These are phyloP conservation scores for Pythium apleroticum DNA, from an alignment of 352 stramenopile genomes.

Conservation along the genomic window DNA sequence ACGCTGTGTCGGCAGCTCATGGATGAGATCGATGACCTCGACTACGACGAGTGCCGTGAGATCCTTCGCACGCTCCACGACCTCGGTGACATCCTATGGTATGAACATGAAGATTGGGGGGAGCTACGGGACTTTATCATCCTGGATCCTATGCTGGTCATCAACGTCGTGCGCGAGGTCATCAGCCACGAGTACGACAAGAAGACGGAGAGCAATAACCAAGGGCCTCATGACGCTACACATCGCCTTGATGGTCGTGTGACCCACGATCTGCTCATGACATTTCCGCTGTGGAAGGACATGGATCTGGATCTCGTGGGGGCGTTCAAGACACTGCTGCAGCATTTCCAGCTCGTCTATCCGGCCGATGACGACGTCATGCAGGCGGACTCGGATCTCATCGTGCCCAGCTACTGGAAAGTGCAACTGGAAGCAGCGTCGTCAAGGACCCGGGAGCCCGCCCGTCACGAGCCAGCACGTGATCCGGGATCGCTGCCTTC, in stretches of 20 bases:
- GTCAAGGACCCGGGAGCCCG: background rate
- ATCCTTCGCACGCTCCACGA: constrained; percentile 23
- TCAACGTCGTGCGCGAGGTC: constrained; percentile 31
- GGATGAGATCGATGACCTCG: constrained; percentile 17
- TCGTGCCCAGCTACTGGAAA: constrained; percentile 28
- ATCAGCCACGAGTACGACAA: constrained; percentile 16
- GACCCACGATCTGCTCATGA: constrained; percentile 10
- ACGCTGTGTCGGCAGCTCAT: constrained; percentile 9
- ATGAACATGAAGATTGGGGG: constrained; percentile 11
- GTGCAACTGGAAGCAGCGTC: background rate
- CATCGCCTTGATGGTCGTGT: constrained; percentile 10
- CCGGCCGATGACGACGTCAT: constrained; percentile 15
- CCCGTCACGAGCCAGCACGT: background rate
- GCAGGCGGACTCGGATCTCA: constrained; percentile 26
- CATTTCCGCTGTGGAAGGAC: constrained; percentile 13
- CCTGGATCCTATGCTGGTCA: constrained; percentile 29
- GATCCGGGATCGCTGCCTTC: background rate
- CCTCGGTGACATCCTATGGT: constrained; percentile 26
- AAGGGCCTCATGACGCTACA: background rate
- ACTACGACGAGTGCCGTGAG: constrained; percentile 11
- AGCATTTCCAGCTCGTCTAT: constrained; percentile 25
- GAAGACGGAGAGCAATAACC: background rate
- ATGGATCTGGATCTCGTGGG: constrained; percentile 18
- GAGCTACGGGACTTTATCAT: constrained; percentile 15
- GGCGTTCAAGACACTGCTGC: constrained; percentile 24